Evolutionary conservation across 202 grass and related monocot genomes (phyloP).

Genomic region (Setaria viridis): DNA sequence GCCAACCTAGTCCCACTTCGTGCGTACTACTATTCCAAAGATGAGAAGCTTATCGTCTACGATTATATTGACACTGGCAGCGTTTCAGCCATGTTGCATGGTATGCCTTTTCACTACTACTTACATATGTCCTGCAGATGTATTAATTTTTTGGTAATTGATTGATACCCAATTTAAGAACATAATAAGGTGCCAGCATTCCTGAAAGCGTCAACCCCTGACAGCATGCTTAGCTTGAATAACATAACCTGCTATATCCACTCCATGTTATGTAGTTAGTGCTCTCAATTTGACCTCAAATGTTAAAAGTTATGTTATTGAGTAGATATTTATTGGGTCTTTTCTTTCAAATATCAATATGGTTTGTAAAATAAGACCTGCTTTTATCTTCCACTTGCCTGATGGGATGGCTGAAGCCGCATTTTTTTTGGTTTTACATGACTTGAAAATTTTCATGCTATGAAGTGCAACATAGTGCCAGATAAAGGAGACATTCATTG

Average conservation of each 20-base stretch:
- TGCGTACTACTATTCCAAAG: slow-evolving; percentile 99
- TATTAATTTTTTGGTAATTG: background rate
- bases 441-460: background rate
- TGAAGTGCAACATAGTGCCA: background rate
- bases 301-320: background rate
- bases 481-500: background rate
- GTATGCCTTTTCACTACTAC: slow-evolving; percentile 57
- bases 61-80: slow-evolving; percentile 74
- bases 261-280: background rate
- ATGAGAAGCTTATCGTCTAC: slow-evolving; percentile 96
- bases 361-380: background rate
- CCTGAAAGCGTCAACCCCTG: background rate
- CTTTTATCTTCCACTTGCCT: slow-evolving; percentile 7
- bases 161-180: background rate
- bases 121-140: slow-evolving; percentile 11
- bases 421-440: slow-evolving; percentile 8
- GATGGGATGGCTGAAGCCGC: slow-evolving; percentile 32
- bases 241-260: background rate
- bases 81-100: slow-evolving; percentile 82
- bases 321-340: background rate
- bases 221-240: slow-evolving; percentile 14
- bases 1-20: slow-evolving; percentile 73
- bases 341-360: background rate
- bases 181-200: background rate
- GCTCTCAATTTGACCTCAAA: background rate